Evolutionary conservation across 768 basidiomycete genomes (phyloP), one percentile per base, ranked within the genome.

Genomic region (Cyathus striatus): DNA sequence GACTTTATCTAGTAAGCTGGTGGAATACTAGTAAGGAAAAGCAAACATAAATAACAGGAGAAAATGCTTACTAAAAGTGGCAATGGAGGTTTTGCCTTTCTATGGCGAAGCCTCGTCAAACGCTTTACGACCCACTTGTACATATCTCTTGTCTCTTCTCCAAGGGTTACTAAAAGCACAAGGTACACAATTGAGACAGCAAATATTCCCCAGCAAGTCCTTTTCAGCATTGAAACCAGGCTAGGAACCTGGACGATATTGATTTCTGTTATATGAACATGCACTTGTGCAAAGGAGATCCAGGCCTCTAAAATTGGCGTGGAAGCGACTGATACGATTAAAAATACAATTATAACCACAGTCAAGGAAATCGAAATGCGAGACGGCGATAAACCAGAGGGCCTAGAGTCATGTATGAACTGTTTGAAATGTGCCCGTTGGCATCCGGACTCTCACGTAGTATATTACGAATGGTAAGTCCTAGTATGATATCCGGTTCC

Each of bases 361-460:
- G 76, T 65, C 41, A 76, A 73, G 16, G 68, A 48, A 17, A 72
- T 53, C 6, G 72, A 70, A 20, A 78, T 66, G 2, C 71, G 42
- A 84, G 63, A 6, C 81, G 73, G 16, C 84, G 78, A 24, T 78
- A 51, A 56, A 85, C 87, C 7, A 68, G 58, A 5, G 69, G 68
- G 6, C n/a, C n/a, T n/a, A 68, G 63, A 7, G 65, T 70, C 36
- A 75, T 62, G 7, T 65, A 60, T 1, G 65, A 65, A 13, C 68
- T n/a, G n/a, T n/a, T n/a, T n/a, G n/a, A n/a, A n/a, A n/a, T n/a
- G n/a, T n/a, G n/a, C n/a, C n/a, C n/a, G n/a, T n/a, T n/a, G n/a
- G n/a, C n/a, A n/a, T n/a, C n/a, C n/a, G n/a, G n/a, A n/a, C n/a
- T n/a, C n/a, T n/a, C n/a, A n/a, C n/a, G n/a, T n/a, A n/a, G n/a